Evolutionary conservation across 257 asterid genomes (phyloP).

Genomic region (Fraxinus excelsior): DNA sequence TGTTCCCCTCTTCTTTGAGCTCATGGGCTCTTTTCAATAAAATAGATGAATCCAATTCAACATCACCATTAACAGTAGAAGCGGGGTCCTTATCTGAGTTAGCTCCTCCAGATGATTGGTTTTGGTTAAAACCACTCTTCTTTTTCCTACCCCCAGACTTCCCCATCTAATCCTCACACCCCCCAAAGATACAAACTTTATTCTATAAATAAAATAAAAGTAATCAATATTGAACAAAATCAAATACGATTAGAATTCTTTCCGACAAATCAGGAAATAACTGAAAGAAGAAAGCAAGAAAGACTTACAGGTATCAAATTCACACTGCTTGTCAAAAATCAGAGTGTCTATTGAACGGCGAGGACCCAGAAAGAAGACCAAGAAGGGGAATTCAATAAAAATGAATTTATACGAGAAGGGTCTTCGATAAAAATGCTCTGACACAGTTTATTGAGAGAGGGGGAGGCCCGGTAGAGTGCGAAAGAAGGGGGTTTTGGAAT

Average conservation of each 20-base stretch:
- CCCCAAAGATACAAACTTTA: constrained; percentile 37
- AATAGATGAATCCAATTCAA: constrained; percentile 56
- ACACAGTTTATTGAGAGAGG: too few relatives aligned
- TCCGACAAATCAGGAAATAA: background rate
- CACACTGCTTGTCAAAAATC: too few relatives aligned
- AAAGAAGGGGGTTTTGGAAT: too few relatives aligned
- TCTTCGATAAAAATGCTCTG: too few relatives aligned
- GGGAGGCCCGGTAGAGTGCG: too few relatives aligned
- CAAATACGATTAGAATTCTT: constrained; percentile 15
- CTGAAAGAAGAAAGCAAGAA: constrained; percentile 12
- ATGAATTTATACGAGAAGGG: too few relatives aligned
- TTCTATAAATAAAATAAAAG: background rate
- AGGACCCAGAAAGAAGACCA: too few relatives aligned
- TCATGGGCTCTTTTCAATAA: constrained; percentile 76
- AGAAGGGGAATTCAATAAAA: too few relatives aligned
- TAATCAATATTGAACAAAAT: background rate
- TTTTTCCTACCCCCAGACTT: constrained; percentile 87
- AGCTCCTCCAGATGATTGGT: constrained; percentile 36
- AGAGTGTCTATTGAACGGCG: too few relatives aligned
- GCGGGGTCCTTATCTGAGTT: constrained; percentile 28
- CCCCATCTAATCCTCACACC: constrained; percentile 57
- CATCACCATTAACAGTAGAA: constrained; percentile 63
- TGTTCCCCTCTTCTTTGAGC: constrained; percentile 91
- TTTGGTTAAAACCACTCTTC: constrained; percentile 46
- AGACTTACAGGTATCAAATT: constrained; percentile 36